Conservation (phyloP, 345 rosid species). For the Pistacia vera region DNA sequence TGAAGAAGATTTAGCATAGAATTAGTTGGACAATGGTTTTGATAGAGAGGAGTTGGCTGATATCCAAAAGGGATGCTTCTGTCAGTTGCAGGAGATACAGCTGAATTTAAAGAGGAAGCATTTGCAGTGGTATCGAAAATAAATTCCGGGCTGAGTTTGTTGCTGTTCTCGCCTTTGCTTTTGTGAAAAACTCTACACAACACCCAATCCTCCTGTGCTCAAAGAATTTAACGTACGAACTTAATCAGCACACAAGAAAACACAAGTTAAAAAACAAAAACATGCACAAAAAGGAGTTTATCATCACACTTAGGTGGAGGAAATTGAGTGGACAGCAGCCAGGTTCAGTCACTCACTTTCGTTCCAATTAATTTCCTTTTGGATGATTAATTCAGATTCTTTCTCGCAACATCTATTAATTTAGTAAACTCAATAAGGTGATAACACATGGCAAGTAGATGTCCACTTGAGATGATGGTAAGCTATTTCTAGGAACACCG, state of each 20-base stretch:
- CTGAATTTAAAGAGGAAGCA: constrained; percentile 25
- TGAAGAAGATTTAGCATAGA: constrained; percentile 47
- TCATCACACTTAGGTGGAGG: neutral
- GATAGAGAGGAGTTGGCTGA: constrained; percentile 33
- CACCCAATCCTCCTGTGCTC: constrained; percentile 92
- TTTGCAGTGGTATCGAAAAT: constrained; percentile 31
- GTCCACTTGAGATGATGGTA: constrained; percentile 1
- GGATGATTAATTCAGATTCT: neutral
- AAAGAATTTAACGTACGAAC: neutral
- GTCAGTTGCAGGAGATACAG: constrained; percentile 18
- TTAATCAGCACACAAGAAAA: neutral
- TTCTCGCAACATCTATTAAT: neutral
- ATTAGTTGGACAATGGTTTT: constrained; percentile 27
- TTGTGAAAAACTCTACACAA: constrained; percentile 88
- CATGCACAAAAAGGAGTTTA: neutral
- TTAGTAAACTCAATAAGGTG: no score
- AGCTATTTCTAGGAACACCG: neutral
- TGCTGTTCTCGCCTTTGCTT: constrained; percentile 44
- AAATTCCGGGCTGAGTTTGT: constrained; percentile 30
- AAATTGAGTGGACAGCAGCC: neutral
- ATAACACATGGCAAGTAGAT: neutral
- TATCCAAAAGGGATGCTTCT: constrained; percentile 26
- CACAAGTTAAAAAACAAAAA: neutral
- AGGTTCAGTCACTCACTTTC: constrained; percentile 15
- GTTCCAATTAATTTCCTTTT: neutral